Base-by-base conservation (phyloP, 2,329 filamentous ascomycete genomes). In the Mollisiaceae sp. region DNA sequence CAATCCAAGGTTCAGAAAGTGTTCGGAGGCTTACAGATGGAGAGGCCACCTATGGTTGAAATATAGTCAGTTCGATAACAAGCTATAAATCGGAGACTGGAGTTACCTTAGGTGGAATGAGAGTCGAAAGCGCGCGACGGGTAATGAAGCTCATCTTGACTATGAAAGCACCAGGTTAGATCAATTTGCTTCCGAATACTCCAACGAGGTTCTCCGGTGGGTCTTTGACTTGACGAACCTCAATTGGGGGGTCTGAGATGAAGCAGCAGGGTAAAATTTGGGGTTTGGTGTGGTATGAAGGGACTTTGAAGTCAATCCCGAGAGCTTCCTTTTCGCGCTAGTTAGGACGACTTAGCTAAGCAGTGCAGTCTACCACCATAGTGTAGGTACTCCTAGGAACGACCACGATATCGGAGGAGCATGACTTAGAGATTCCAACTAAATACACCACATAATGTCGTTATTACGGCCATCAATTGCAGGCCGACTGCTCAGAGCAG, bases 81-180 rank as follows among this genome's bases (percentile, higher is more conserved):
- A 64, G 61, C 38, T 24, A 32, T 22, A 24, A 18, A 27, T 58
- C 4, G 52, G 36, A n/a, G 24, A 55, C 22, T 39, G 3, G 22
- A 75, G 85, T 75, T 85, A 97, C 94, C 93, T 99, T 99, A 78
- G 96, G 95, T 76, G 96, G 96, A 77, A 99, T 97, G 82, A 99
- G 91, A 86, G 96, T 97, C 80, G 95, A 98, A 79, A 97, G 91
- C 86, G 88, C 91, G 84, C 94, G 90, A 83, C 91, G 92, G 78
- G 89, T 88, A 78, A 96, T 86, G 88, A 89, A 95, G 87, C 93
- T 97, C 94, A 97, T 97, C 82, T 83, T 92, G 86, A 80, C 76
- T 73, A 74, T 78, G 80, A 62, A 12, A 38, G 41, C 45, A 20
- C 20, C 35, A 64, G 36, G 65, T 77, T 71, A 79, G 81, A 76